Evolutionary conservation across 1,139 yeast species (phyloP), one percentile per base, ranked within the genome.

Genomic region (Geotrichum phurueaensis): DNA sequence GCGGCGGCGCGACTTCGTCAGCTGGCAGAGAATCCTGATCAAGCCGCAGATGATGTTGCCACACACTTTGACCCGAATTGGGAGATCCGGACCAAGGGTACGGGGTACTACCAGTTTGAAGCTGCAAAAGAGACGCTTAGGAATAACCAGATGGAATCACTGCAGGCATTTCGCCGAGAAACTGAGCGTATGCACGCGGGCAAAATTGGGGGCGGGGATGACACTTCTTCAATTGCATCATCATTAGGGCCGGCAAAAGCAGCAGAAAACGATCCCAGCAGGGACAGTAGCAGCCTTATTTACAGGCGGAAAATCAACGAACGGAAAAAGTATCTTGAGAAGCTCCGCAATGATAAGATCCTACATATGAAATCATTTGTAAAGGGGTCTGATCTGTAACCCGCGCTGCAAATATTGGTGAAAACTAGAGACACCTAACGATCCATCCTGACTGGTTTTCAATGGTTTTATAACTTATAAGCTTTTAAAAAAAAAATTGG

Each of bases 1-100:
- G 36, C 36, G 2, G 63, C 63, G 6, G 51, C 43, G 22, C 23
- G 53, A 31, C 27, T 60, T 5, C 52, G 63, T 4, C 51, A 55
- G 10, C 36, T 23, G 15, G 58, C 45, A 3, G 29, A 23, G 31
- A 54, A 43, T 15, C 51, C 31, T 25, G 53, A 53, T 1, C 36
- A 49, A 12, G 51, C 20, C 18, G 47, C 47, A 3, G 51, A 22
- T 25, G 33, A 18, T 27, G 33, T 23, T 49, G 54, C 52, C 13
- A 48, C 57, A 18, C 63, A 60, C 52, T 60, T 55, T 31, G 61
- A 60, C 29, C 59, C 63, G 9, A 23, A 49, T 23, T 60, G 63
- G 63, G 63, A 60, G 53, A 27, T 53, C 10, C 51, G 63, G 18
- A 55, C 60, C 1, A 55, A 56, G 20, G 63, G 63, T 1, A 60